Evolutionary conservation across 768 basidiomycete species (phyloP).

Genomic region (Clavaria fumosa): DNA sequence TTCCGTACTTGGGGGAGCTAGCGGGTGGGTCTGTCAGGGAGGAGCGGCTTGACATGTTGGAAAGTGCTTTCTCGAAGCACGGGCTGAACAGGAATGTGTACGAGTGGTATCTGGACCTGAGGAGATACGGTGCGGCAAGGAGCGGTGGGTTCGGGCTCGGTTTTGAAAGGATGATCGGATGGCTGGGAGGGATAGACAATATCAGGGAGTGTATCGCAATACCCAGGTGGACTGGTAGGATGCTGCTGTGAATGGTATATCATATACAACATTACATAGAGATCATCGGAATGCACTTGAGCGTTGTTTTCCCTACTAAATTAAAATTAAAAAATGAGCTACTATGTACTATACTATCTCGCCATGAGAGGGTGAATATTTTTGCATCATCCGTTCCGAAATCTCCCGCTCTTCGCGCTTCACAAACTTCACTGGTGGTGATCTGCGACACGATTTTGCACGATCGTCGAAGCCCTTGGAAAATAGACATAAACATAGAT

Average conservation of each 20-base stretch:
- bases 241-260: slow-evolving; percentile 42
- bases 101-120: slow-evolving; percentile 70
- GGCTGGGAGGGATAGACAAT: slow-evolving; percentile 79
- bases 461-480: no score
- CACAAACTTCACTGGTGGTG: no score
- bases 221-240: slow-evolving; percentile 76
- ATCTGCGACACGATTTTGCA: no score
- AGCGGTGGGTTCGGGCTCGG: slow-evolving; percentile 97
- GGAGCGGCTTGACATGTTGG: slow-evolving; percentile 43
- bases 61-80: slow-evolving; percentile 30
- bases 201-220: slow-evolving; percentile 88
- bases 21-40: slow-evolving; percentile 86
- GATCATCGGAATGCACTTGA: no score
- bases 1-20: slow-evolving; percentile 80
- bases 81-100: slow-evolving; percentile 29
- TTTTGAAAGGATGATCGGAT: slow-evolving; percentile 79
- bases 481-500: no score
- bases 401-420: no score
- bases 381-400: no score
- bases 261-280: no score
- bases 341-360: no score
- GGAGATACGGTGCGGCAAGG: slow-evolving; percentile 73
- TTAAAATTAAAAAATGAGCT: no score
- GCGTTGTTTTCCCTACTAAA: no score
- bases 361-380: no score